These are phyloP conservation scores for Chytriomyces sp. DNA, from an alignment of 192 early-diverging fungal genomes.

Conservation along the genomic window DNA sequence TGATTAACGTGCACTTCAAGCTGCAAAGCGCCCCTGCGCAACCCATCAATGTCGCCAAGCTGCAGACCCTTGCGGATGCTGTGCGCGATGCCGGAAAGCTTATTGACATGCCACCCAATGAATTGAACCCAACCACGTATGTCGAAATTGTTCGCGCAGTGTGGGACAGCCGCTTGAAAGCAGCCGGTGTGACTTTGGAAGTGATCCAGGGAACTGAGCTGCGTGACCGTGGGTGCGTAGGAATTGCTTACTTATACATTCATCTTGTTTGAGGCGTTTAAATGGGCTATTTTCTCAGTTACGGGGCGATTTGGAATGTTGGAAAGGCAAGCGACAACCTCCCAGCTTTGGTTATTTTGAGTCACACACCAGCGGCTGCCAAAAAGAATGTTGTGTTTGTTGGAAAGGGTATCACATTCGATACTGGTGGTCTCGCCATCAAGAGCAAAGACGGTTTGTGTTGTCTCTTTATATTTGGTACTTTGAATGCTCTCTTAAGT, in stretches of 20 bases:
- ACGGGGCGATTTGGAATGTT: constrained; percentile 54
- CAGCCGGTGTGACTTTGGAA: constrained; percentile 37
- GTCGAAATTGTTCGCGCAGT: constrained; percentile 45
- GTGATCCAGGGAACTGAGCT: constrained; percentile 58
- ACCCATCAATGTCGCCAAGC: constrained; percentile 4
- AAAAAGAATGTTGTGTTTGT: constrained; percentile 53
- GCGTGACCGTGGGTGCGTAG: constrained; percentile 40
- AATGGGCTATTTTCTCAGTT: constrained; percentile 1
- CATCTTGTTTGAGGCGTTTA: neutral
- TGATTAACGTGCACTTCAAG: constrained; percentile 37
- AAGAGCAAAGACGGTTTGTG: constrained; percentile 32
- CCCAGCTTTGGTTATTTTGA: constrained; percentile 51
- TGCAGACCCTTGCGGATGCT: constrained; percentile 32
- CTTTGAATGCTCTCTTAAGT: constrained; percentile 1
- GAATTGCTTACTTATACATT: neutral
- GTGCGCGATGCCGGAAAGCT: constrained; percentile 45
- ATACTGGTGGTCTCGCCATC: constrained; percentile 55
- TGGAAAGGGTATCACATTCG: constrained; percentile 66
- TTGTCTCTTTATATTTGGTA: constrained; percentile 36
- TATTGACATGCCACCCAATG: constrained; percentile 51
- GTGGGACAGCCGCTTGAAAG: constrained; percentile 24
- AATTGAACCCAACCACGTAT: constrained; percentile 52
- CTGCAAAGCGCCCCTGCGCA: constrained; percentile 6
- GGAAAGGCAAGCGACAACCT: constrained; percentile 53
- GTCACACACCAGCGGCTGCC: constrained; percentile 33